Evolutionary conservation across 164 flowering plant species (phyloP).

Genomic region (Dillenia turbinata): DNA sequence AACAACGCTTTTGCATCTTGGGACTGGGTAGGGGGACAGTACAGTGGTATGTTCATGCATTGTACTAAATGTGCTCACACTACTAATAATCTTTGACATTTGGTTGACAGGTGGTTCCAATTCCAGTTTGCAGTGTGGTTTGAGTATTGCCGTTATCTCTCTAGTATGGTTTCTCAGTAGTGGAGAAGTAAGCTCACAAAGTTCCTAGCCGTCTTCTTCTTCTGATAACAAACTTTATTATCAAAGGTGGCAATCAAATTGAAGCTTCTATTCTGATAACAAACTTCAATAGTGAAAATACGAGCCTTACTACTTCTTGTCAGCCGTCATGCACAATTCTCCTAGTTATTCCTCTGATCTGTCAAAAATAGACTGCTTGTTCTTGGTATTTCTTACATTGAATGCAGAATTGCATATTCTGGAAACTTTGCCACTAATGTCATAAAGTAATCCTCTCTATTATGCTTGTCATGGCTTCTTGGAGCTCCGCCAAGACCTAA

Average conservation of each 20-base stretch:
- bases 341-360: background rate
- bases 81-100: background rate
- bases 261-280: no score
- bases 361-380: background rate
- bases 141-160: conserved; percentile 93
- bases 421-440: background rate
- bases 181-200: conserved; percentile 63
- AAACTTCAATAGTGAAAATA: no score
- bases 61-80: background rate
- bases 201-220: background rate
- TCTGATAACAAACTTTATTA: background rate
- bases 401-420: background rate
- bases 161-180: conserved; percentile 87
- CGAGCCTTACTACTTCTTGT: no score
- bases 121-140: conserved; percentile 97
- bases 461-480: no score
- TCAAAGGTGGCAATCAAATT: no score
- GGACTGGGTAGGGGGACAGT: conserved; percentile 97
- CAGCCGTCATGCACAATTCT: no score
- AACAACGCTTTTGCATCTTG: conserved; percentile 97
- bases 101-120: conserved; percentile 13
- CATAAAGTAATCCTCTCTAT: background rate
- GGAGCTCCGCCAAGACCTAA: no score
- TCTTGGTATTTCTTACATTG: background rate
- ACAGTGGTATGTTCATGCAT: conserved; percentile 63